A percentile compares a stretch with the other conserved stretches of the same genome.
These are phyloP conservation scores for Sordariomycetes sp. DNA, from an alignment of 2,329 filamentous ascomycete species.

Conservation along the genomic window DNA sequence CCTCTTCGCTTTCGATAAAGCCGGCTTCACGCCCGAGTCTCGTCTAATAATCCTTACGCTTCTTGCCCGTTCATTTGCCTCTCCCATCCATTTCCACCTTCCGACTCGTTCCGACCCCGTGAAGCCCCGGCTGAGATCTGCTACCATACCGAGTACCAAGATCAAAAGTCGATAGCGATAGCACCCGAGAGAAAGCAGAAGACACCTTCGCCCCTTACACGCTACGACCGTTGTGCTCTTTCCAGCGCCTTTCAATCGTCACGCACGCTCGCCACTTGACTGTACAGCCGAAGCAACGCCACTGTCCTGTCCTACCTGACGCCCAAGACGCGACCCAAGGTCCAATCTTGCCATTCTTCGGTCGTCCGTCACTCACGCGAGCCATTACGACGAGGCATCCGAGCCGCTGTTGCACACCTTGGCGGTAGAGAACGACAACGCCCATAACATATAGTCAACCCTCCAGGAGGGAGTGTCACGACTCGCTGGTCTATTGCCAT, in stretches of 20 bases:
- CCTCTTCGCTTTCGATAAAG: constrained; percentile 3
- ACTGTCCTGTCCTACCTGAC: neutral
- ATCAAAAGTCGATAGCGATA: neutral
- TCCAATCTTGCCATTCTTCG: neutral
- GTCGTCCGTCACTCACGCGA: neutral
- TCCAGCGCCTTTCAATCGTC: neutral
- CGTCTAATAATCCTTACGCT: neutral
- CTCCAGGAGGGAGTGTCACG: neutral
- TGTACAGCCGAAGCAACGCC: neutral
- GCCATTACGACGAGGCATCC: neutral
- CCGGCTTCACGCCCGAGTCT: neutral
- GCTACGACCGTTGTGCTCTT: neutral
- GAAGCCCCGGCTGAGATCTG: neutral
- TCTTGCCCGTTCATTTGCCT: neutral
- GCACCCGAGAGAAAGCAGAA: constrained; percentile 2
- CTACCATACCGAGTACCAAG: neutral
- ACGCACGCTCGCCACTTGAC: neutral
- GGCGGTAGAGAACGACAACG: neutral
- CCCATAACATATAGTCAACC: neutral
- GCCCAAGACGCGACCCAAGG: neutral
- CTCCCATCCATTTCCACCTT: neutral
- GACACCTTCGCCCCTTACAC: neutral
- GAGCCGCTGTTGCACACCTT: neutral
- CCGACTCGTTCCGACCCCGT: neutral
- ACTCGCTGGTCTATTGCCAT: neutral